These are phyloP conservation scores for Mariannaea sp. DNA, from an alignment of 2,329 filamentous ascomycete species.

Conservation along the genomic window DNA sequence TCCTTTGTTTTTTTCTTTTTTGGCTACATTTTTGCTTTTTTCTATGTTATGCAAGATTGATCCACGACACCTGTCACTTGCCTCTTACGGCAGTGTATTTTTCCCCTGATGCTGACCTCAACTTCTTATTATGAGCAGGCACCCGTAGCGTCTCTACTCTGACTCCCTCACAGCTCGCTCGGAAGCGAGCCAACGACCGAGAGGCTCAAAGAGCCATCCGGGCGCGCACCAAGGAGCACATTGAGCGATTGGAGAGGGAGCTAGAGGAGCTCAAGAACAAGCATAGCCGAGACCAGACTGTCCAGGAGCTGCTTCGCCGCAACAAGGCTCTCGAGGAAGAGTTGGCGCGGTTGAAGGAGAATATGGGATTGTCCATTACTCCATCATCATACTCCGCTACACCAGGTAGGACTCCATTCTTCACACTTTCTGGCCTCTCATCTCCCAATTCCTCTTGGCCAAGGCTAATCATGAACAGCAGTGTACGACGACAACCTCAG, in stretches of 20 bases:
- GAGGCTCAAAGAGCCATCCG: conserved; percentile 88
- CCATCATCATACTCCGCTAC: conserved; percentile 48
- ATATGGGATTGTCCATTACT: conserved; percentile 49
- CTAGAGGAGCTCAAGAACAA: conserved; percentile 70
- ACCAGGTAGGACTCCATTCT: conserved; percentile 41
- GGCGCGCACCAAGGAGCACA: conserved; percentile 84
- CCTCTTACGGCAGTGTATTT: neutral
- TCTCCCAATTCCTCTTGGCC: neutral
- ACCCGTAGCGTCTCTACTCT: conserved; percentile 83
- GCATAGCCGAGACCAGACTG: conserved; percentile 54
- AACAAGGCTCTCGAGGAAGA: conserved; percentile 61
- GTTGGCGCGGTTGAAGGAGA: conserved; percentile 51
- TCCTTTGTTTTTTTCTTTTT: conserved; percentile 9
- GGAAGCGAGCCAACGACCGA: conserved; percentile 89
- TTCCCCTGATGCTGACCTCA: neutral
- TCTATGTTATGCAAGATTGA: neutral
- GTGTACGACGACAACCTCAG: conserved; percentile 51
- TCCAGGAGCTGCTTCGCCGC: conserved; percentile 56
- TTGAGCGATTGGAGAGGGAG: conserved; percentile 75
- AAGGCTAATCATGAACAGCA: conserved; percentile 30
- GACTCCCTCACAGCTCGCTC: conserved; percentile 84
- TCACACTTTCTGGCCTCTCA: neutral
- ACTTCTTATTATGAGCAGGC: conserved; percentile 42
- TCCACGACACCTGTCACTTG: conserved; percentile 4
- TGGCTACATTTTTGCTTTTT: too few relatives aligned